phyloP scores from a whole-genome alignment of 1,284 basidiomycete species.

The Heterobasidion parviporum region DNA sequence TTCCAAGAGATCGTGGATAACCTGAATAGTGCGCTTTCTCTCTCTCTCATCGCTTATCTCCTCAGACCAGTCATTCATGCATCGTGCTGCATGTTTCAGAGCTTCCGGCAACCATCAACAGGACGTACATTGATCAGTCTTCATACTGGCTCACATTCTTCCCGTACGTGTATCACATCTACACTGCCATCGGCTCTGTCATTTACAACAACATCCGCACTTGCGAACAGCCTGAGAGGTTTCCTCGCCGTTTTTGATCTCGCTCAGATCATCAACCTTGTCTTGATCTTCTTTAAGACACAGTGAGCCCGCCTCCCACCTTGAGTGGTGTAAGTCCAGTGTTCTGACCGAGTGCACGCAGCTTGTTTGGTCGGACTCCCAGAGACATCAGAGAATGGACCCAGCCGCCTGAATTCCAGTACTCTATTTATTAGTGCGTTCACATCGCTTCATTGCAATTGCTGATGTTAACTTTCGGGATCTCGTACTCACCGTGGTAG shows the following conservation, averaged over 20 bases:
- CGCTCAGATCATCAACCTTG: conserved; percentile 88
- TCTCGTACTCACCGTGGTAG: conserved; percentile 24
- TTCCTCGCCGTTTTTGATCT: conserved; percentile 93
- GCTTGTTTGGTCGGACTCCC: conserved; percentile 90
- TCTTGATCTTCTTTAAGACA: conserved; percentile 83
- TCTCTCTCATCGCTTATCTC: neutral
- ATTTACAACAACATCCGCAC: neutral
- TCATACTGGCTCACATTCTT: conserved; percentile 95
- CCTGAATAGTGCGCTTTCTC: conserved; percentile 45
- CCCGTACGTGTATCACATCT: conserved; percentile 47
- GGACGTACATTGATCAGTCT: conserved; percentile 76
- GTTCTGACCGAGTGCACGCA: conserved; percentile 16
- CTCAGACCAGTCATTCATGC: conserved; percentile 2
- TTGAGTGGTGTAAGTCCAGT: neutral
- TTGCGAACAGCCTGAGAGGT: conserved; percentile 63
- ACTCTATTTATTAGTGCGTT: conserved; percentile 80
- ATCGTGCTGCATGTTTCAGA: conserved; percentile 29
- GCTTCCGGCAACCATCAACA: conserved; percentile 64
- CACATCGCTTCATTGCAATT: neutral
- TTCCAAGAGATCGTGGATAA: conserved; percentile 59
- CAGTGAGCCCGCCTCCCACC: conserved; percentile 27
- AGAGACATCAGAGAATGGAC: conserved; percentile 96
- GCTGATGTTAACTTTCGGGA: conserved; percentile 5
- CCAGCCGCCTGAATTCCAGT: conserved; percentile 90
- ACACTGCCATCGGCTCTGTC: neutral